Evolutionary conservation across 371 early-diverging fungal genomes (phyloP), one percentile per base, ranked within the genome.

Genomic region (Mortierella sp.): DNA sequence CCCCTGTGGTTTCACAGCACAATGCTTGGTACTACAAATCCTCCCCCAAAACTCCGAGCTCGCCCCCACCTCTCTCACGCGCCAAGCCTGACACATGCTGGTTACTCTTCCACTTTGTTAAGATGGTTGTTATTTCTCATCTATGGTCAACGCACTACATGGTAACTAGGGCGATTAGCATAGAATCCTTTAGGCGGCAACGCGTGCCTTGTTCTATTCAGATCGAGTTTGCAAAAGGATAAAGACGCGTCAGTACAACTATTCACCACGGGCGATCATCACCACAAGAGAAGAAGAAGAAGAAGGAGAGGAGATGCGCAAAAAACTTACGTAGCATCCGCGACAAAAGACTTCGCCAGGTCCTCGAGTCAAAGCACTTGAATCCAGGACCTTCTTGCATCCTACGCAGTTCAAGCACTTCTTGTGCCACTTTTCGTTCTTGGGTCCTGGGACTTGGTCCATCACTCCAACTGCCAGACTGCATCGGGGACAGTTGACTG

Each of bases 401-500:
- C 59, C 79, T 29, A 57, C 67, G 56, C 88, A 88, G 3, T 77
- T 73, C 28, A 88, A 58, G 44, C 88, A 88, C 60, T 85, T 88
- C 46, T 84, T 86, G 57, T 88, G 88, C 88, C 88, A 88, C 43
- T 84, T 81, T 22, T 79, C 85, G 5, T 81, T 82, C 37, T 82
- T 69, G 3, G 88, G 88, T 21, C 88, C 88, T 1, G 84, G 84
- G 0, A 73, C 79, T 53, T 85, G 83, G 17, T 88, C 88, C 82
- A 85, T 82, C 50, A 88, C 78, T 2, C 84, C 82, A 27, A 86
- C 82, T 19, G 81, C 79, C 21, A 72, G 54, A 8, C 63, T 66
- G 59, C 88, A 88, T 13, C 85, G 68, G 6, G 87, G 85, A 58
- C 88, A 88, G 12, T 43, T 81, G 46, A 72, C 83, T 29, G 71